A percentile compares a stretch with the other conserved stretches of the same genome.
These are phyloP conservation scores for Diaporthe caulivora DNA, from an alignment of 2,329 filamentous ascomycete genomes.

Conservation along the genomic window DNA sequence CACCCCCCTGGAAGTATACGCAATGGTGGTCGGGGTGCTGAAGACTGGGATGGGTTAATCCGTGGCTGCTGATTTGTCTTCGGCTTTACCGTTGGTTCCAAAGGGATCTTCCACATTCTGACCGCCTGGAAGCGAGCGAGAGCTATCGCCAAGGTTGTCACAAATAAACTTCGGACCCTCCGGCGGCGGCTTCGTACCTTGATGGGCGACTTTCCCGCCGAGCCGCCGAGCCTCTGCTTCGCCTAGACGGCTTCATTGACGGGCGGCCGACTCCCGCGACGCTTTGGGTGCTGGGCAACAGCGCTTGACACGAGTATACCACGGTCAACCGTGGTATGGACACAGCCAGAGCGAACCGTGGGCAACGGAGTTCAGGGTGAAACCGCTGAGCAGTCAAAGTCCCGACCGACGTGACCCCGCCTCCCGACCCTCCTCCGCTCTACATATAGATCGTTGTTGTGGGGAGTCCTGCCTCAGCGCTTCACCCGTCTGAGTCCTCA, in stretches of 20 bases:
- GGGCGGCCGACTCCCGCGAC: background rate
- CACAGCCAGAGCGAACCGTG: slow-evolving; percentile 2
- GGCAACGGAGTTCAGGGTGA: background rate
- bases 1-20: no score
- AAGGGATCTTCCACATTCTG: slow-evolving; percentile 14
- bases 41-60: slow-evolving; percentile 5
- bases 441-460: slow-evolving; percentile 3
- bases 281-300: background rate
- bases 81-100: slow-evolving; percentile 12
- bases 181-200: slow-evolving; percentile 13
- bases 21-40: background rate
- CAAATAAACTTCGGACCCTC: slow-evolving; percentile 22
- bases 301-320: background rate
- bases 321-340: background rate
- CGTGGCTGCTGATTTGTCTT: slow-evolving; percentile 21
- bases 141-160: background rate
- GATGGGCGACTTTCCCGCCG: background rate
- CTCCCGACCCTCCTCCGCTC: slow-evolving; percentile 10
- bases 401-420: slow-evolving; percentile 8
- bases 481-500: background rate
- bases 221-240: slow-evolving; percentile 9
- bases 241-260: background rate
- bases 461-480: background rate
- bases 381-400: slow-evolving; percentile 25
- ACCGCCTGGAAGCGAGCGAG: slow-evolving; percentile 1